Percentiles rank a stretch among this genome's conserved stretches.
These are phyloP conservation scores for Didymella keratinophila DNA, from an alignment of 2,329 filamentous ascomycete genomes.

Conservation along the genomic window DNA sequence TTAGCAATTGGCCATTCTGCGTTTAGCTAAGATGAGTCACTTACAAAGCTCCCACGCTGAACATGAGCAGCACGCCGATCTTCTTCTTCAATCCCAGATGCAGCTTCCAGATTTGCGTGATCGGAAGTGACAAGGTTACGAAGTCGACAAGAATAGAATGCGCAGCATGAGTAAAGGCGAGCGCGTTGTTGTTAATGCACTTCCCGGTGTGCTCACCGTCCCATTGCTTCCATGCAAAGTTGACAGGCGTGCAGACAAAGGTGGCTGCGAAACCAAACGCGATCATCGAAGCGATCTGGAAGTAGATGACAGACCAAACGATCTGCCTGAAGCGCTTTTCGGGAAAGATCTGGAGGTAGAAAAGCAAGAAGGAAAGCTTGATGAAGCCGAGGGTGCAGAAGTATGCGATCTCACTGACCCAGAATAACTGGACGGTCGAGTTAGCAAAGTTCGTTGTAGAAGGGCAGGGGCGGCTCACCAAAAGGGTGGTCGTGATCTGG, in stretches of 20 bases:
- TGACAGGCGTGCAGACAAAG: constrained; percentile 44
- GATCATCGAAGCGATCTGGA: constrained; percentile 30
- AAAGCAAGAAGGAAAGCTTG: constrained; percentile 38
- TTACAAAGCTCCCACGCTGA: constrained; percentile 49
- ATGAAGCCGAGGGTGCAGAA: constrained; percentile 34
- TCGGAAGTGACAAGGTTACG: constrained; percentile 40
- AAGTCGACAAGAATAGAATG: constrained; percentile 42
- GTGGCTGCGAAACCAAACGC: constrained; percentile 28
- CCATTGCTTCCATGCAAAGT: constrained; percentile 42
- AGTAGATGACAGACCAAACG: constrained; percentile 22
- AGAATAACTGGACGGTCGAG: constrained; percentile 27
- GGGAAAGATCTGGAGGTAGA: constrained; percentile 41
- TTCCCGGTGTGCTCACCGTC: constrained; percentile 36
- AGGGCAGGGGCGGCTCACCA: constrained; percentile 1
- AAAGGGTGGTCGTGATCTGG: constrained; percentile 19
- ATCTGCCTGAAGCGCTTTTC: constrained; percentile 22
- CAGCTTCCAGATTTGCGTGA: constrained; percentile 41
- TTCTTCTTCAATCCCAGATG: constrained; percentile 46
- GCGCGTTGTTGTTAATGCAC: constrained; percentile 45
- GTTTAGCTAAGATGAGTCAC: background rate
- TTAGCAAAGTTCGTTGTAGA: background rate
- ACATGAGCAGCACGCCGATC: constrained; percentile 48
- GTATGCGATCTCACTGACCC: constrained; percentile 44
- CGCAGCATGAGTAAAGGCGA: constrained; percentile 41
- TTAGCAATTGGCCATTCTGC: background rate